phyloP scores from a whole-genome alignment of 352 stramenopile species.

The Phytopythium cucurbitacearum region DNA sequence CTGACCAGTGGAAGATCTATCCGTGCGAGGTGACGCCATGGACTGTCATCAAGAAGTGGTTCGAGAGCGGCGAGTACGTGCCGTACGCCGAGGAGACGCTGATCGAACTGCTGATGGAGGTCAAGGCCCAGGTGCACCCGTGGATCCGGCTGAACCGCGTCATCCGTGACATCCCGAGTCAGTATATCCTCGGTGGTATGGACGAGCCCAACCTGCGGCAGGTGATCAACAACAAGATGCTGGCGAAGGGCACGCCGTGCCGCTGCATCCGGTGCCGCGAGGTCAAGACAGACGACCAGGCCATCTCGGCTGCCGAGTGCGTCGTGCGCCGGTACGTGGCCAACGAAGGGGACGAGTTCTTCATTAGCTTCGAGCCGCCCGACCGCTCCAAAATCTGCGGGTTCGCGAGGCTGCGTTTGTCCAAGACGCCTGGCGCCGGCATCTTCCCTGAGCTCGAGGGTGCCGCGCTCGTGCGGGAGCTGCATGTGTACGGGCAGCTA shows the following conservation, averaged over 20 bases:
- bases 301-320: slow-evolving; percentile 66
- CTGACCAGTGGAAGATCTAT: slow-evolving; percentile 95
- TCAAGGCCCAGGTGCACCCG: slow-evolving; percentile 90
- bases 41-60: slow-evolving; percentile 91
- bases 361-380: slow-evolving; percentile 90
- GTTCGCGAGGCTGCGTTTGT: slow-evolving; percentile 86
- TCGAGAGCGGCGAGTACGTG: slow-evolving; percentile 83
- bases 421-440: slow-evolving; percentile 47
- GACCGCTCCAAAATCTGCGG: slow-evolving; percentile 89
- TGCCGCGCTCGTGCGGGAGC: slow-evolving; percentile 82
- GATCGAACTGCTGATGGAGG: slow-evolving; percentile 85
- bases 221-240: slow-evolving; percentile 85
- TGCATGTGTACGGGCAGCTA: slow-evolving; percentile 90
- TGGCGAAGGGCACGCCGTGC: slow-evolving; percentile 60
- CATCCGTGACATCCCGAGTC: slow-evolving; percentile 91
- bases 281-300: slow-evolving; percentile 83
- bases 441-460: slow-evolving; percentile 76
- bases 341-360: slow-evolving; percentile 88
- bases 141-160: slow-evolving; percentile 94
- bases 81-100: slow-evolving; percentile 88
- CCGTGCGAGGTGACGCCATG: slow-evolving; percentile 91
- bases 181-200: slow-evolving; percentile 92
- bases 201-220: slow-evolving; percentile 91
- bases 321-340: slow-evolving; percentile 81
- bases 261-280: slow-evolving; percentile 91